phyloP scores from a whole-genome alignment of 2,329 filamentous ascomycete species.

The Colletotrichum spinosum region DNA sequence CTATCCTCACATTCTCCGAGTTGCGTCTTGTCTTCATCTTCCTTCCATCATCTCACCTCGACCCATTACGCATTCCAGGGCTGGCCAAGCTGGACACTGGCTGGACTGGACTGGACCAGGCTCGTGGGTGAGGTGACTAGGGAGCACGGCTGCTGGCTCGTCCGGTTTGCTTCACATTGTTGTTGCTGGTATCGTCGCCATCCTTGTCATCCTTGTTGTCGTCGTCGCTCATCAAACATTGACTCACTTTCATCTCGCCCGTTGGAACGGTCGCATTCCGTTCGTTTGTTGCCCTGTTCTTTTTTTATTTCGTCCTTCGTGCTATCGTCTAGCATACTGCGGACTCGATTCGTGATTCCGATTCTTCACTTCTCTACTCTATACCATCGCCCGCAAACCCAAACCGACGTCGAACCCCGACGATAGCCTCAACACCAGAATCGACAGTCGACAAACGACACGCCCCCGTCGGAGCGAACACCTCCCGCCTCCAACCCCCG shows the following conservation, averaged over 20 bases:
- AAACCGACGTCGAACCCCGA: slow-evolving; percentile 1
- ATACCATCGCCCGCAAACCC: background rate
- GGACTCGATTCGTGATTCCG: background rate
- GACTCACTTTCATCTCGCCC: slow-evolving; percentile 32
- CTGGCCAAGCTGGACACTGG: slow-evolving; percentile 17
- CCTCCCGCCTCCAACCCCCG: slow-evolving; percentile 15
- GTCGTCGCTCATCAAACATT: slow-evolving; percentile 24
- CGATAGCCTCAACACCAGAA: background rate
- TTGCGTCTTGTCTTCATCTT: background rate
- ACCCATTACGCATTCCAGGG: background rate
- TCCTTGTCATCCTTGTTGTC: background rate
- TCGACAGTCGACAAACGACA: background rate
- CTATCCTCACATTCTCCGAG: background rate
- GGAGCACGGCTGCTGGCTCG: too few relatives aligned
- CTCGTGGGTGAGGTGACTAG: background rate
- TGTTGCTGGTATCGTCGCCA: too few relatives aligned
- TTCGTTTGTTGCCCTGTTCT: background rate
- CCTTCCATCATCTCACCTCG: background rate
- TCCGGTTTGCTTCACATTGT: too few relatives aligned
- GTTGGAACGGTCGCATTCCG: slow-evolving; percentile 15
- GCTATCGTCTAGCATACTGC: too few relatives aligned
- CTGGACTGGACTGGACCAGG: slow-evolving; percentile 21
- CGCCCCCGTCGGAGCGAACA: slow-evolving; percentile 12
- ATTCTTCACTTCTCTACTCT: too few relatives aligned
- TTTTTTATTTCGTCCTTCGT: background rate